Percentiles rank a stretch among this genome's conserved stretches.
These are phyloP conservation scores for Apiospora sp. DNA, from an alignment of 2,329 filamentous ascomycete species.

Conservation along the genomic window DNA sequence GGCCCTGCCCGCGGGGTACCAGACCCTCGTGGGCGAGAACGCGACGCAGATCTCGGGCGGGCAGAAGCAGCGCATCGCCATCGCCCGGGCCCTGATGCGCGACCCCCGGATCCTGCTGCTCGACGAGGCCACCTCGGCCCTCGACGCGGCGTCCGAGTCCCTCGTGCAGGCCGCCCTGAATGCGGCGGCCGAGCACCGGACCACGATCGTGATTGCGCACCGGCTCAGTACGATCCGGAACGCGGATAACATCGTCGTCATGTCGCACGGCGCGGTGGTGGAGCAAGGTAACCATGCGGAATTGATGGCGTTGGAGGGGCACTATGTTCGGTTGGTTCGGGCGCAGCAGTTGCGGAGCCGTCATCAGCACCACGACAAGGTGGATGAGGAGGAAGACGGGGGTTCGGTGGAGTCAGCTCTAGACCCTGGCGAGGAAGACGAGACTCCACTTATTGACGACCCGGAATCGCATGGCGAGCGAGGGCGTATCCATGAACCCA, in stretches of 20 bases:
- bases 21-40: slow-evolving; percentile 83
- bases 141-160: slow-evolving; percentile 77
- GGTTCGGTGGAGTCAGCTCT: not conserved
- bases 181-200: slow-evolving; percentile 80
- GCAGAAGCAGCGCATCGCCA: slow-evolving; percentile 91
- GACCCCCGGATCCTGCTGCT: slow-evolving; percentile 84
- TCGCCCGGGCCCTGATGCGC: slow-evolving; percentile 84
- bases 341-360: slow-evolving; percentile 67
- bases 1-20: slow-evolving; percentile 82
- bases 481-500: not conserved
- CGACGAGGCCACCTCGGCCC: slow-evolving; percentile 78
- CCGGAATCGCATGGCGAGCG: not conserved
- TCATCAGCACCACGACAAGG: not conserved
- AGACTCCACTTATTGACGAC: not conserved
- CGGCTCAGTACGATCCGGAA: slow-evolving; percentile 88
- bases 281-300: slow-evolving; percentile 81
- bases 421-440: not conserved
- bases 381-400: not conserved
- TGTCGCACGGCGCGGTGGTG: slow-evolving; percentile 83
- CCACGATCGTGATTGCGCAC: slow-evolving; percentile 91
- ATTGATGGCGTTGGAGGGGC: slow-evolving; percentile 69
- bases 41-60: slow-evolving; percentile 84
- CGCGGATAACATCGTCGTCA: slow-evolving; percentile 91
- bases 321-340: slow-evolving; percentile 78
- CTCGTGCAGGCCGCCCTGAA: slow-evolving; percentile 81